Percentiles rank a stretch among this genome's conserved stretches.
Evolutionary conservation across 2,329 filamentous ascomycete species (phyloP).

Genomic region (Colletotrichum scovillei): DNA sequence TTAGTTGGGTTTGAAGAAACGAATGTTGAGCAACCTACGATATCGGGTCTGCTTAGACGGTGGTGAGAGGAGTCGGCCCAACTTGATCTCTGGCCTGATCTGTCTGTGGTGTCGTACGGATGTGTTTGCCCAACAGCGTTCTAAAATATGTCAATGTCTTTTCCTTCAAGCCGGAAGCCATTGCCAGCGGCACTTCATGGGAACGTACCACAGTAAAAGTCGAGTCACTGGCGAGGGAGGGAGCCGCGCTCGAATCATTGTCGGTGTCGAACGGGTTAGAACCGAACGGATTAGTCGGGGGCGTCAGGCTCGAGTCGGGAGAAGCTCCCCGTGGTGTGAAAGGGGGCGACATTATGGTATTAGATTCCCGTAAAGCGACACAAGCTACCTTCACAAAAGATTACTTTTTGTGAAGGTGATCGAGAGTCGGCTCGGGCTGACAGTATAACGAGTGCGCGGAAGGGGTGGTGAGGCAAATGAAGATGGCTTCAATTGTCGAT

Average conservation of each 20-base stretch:
- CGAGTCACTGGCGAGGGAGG: constrained; percentile 35
- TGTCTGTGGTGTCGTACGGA: background rate
- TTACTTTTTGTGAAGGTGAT: background rate
- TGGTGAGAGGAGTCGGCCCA: constrained; percentile 20
- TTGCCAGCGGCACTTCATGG: background rate
- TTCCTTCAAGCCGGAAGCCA: background rate
- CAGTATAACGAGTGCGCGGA: background rate
- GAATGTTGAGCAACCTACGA: constrained; percentile 12
- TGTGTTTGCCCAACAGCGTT: constrained; percentile 21
- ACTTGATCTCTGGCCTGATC: constrained; percentile 23
- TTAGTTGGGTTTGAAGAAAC: background rate
- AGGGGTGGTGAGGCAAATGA: background rate
- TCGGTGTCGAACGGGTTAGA: constrained; percentile 37
- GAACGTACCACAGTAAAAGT: constrained; percentile 37
- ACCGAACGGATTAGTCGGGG: constrained; percentile 34
- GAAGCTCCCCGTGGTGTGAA: constrained; percentile 15
- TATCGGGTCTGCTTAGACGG: constrained; percentile 34
- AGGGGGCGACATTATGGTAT: constrained; percentile 32
- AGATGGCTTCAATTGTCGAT: background rate
- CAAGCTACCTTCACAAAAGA: background rate
- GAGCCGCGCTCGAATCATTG: constrained; percentile 33
- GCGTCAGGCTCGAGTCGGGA: constrained; percentile 21
- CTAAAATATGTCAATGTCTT: constrained; percentile 11
- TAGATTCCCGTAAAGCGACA: background rate
- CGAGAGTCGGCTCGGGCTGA: background rate